Evolutionary conservation across 768 basidiomycete genomes (phyloP).

Genomic region (Tephrocybe sp.): DNA sequence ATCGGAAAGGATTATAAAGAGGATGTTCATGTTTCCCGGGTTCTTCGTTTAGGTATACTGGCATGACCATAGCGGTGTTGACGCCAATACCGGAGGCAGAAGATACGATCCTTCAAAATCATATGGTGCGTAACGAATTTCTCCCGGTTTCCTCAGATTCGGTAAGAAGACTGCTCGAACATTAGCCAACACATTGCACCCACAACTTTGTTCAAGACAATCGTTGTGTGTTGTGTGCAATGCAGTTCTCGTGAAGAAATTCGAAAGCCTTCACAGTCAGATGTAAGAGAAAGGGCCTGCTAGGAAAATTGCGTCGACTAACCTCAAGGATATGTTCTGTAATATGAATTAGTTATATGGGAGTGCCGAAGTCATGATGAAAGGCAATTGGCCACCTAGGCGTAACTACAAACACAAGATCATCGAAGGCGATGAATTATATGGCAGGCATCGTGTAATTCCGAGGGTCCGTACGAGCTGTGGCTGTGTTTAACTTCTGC

Average conservation of each 20-base stretch:
- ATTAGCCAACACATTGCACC: slow-evolving; percentile 9
- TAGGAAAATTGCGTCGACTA: neutral
- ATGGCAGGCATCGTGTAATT: slow-evolving; percentile 19
- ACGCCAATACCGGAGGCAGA: neutral
- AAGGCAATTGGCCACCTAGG: slow-evolving; percentile 4
- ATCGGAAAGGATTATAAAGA: neutral
- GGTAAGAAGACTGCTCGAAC: neutral
- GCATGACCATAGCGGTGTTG: neutral
- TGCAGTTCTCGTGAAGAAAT: slow-evolving; percentile 14
- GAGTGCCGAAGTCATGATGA: neutral
- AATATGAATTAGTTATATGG: neutral
- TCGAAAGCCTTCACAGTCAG: slow-evolving; percentile 2
- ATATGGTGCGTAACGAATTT: neutral
- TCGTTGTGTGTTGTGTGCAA: slow-evolving; percentile 15
- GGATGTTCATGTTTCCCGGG: neutral
- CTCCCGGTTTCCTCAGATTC: neutral
- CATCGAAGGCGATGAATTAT: slow-evolving; percentile 15
- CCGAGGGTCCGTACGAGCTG: slow-evolving; percentile 13
- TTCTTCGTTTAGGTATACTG: neutral
- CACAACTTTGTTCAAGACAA: slow-evolving; percentile 11
- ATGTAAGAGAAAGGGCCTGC: too few species aligned
- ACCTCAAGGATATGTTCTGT: slow-evolving; percentile 3
- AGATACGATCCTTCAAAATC: neutral
- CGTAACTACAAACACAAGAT: slow-evolving; percentile 16
- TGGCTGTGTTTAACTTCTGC: slow-evolving; percentile 12